These are phyloP conservation scores for Leptographium flavum DNA, from an alignment of 2,329 filamentous ascomycete species.

Conservation along the genomic window DNA sequence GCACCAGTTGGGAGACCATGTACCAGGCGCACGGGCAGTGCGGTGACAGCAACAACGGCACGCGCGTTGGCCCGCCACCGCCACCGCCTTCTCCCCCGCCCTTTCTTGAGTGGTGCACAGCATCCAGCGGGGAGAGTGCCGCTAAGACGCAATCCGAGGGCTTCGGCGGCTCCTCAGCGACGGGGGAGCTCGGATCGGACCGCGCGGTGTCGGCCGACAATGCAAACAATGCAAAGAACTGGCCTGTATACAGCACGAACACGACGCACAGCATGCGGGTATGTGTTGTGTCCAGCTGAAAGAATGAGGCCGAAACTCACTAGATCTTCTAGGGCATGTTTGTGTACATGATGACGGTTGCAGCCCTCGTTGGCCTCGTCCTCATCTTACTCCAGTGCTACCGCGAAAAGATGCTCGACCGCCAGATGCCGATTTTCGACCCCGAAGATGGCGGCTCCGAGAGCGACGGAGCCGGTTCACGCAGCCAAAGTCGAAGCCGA, in stretches of 20 bases:
- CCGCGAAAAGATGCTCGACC: neutral
- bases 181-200: too few relatives aligned
- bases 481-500: neutral
- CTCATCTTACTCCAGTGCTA: neutral
- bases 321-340: neutral
- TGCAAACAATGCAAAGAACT: too few relatives aligned
- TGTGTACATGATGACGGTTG: neutral
- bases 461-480: too few relatives aligned
- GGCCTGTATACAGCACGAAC: too few relatives aligned
- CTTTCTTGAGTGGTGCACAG: slow-evolving; percentile 12
- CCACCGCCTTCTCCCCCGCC: slow-evolving; percentile 4
- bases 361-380: neutral
- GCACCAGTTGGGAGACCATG: neutral
- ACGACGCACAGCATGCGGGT: too few relatives aligned
- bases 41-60: neutral
- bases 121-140: neutral
- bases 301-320: too few relatives aligned
- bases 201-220: neutral
- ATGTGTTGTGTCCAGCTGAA: too few relatives aligned
- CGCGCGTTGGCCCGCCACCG: neutral
- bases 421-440: neutral
- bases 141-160: too few relatives aligned
- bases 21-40: neutral
- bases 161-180: too few relatives aligned
- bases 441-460: neutral